These are phyloP conservation scores for Leptosphaerulina australis DNA, from an alignment of 2,329 filamentous ascomycete species.

Conservation along the genomic window DNA sequence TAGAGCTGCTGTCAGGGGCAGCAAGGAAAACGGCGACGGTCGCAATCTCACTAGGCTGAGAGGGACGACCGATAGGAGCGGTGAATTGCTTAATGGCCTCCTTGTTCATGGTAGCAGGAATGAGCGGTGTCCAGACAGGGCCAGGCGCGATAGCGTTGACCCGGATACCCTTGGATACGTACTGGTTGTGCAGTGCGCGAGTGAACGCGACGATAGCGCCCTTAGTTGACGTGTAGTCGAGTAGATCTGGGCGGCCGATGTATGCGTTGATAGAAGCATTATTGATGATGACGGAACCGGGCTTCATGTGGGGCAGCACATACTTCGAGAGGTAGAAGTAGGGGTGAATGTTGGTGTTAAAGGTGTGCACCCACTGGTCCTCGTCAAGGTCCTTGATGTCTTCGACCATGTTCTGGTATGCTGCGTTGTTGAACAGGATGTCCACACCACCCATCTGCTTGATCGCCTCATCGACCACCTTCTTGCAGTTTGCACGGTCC, in stretches of 20 bases:
- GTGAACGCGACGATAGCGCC: constrained; percentile 82
- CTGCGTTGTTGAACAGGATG: constrained; percentile 75
- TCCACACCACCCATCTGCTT: constrained; percentile 72
- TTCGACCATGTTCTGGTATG: constrained; percentile 74
- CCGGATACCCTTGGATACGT: constrained; percentile 71
- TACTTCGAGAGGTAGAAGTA: constrained; percentile 85
- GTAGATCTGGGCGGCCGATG: constrained; percentile 76
- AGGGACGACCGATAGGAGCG: constrained; percentile 76
- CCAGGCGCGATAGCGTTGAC: constrained; percentile 80
- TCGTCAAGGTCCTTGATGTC: constrained; percentile 74
- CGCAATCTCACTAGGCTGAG: constrained; percentile 81
- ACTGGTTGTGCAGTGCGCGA: constrained; percentile 76
- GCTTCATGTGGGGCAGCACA: constrained; percentile 72
- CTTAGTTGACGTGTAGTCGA: constrained; percentile 82
- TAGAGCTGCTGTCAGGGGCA: constrained; percentile 72
- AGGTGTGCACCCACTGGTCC: constrained; percentile 81
- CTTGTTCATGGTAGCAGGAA: constrained; percentile 51
- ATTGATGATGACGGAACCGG: constrained; percentile 81
- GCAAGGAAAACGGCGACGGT: constrained; percentile 83
- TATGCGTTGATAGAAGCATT: constrained; percentile 85
- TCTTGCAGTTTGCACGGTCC: constrained; percentile 70
- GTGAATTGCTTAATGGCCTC: constrained; percentile 74
- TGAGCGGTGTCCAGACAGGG: constrained; percentile 56
- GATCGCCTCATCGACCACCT: constrained; percentile 69
- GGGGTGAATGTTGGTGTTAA: constrained; percentile 82